Base-by-base conservation (phyloP, 495 filamentous ascomycete species). In the Penicillium turbatum region DNA sequence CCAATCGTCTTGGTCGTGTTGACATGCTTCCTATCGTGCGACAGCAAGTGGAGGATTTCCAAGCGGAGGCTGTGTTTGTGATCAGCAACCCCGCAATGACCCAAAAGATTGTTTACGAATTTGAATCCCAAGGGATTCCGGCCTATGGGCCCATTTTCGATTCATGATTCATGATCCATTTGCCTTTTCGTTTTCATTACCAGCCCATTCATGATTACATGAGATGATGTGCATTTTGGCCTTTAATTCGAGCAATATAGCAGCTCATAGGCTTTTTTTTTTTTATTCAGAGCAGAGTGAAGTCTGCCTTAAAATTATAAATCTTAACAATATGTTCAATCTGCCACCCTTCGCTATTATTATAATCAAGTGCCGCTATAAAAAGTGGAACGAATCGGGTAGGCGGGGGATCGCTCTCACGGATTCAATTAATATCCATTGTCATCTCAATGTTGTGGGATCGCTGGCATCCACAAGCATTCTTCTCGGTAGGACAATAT, bases 71-170 rank as follows among this genome's bases (percentile, higher is more conserved):
- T 2, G 83, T 87, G 13, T 81, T 86, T 62, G 73, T 87, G 39
- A 86, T 90, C 55, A 80, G 76, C 36, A 89, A 89, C 64, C 82
- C 82, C 54, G 79, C 69, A 50, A 73, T 88, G 34, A 89, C 85
- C 35, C 71, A 75, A 59, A 81, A 82, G 67, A 74, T 88, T 36
- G 82, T 88, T 7, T 87, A 82, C 63, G 83, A 80, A 11, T 71
- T 90, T 64, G 82, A 87, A 63, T 76, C 66, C 3, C 71, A 84
- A 36, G 83, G 84, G 0, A 68, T 88, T 16, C 78, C 83, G 10
- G 82, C 86, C 5, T 89, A 81, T 66, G 86, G 86, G 27, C 80
- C 86, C 3, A 85, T 89, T 46, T 89, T 86, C 66, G 86, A 89
- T 68, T 87, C 85, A 24, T 88, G 63, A 70, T 36, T 50, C 26